Percentiles rank a stretch among this genome's conserved stretches.
Evolutionary conservation across 768 basidiomycete species (phyloP).

Genomic region (Pleurotus tuoliensis): DNA sequence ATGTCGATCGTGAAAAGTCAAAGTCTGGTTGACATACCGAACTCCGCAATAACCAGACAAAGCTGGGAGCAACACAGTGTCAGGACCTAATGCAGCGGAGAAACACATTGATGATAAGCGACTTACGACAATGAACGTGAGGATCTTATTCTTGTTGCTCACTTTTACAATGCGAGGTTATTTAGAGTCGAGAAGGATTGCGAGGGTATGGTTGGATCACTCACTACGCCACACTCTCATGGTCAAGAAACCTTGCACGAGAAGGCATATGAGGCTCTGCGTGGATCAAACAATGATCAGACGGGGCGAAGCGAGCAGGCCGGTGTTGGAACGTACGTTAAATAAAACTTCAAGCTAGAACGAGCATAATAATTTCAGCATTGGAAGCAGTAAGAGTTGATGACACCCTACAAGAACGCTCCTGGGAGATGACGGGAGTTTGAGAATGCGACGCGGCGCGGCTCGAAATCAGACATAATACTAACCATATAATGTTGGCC

Average conservation of each 20-base stretch:
- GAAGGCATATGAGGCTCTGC: conserved; percentile 50
- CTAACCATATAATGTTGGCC: conserved; percentile 44
- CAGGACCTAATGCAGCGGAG: too few species aligned
- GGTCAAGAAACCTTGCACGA: conserved; percentile 50
- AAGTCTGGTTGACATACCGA: conserved; percentile 31
- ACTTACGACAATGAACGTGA: conserved; percentile 41
- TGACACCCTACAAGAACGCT: conserved; percentile 40
- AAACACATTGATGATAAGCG: not conserved
- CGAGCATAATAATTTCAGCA: not conserved
- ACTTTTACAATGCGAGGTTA: conserved; percentile 26
- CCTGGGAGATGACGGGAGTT: conserved; percentile 24
- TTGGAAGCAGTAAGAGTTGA: not conserved
- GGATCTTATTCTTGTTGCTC: conserved; percentile 40
- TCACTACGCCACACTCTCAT: conserved; percentile 41
- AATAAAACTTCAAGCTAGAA: conserved; percentile 52
- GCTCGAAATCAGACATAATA: conserved; percentile 4
- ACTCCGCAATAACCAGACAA: conserved; percentile 43
- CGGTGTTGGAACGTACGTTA: conserved; percentile 33
- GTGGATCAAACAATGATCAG: not conserved
- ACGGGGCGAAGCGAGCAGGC: not conserved
- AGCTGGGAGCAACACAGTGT: conserved; percentile 21
- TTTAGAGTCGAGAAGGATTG: not conserved
- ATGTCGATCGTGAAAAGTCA: not conserved
- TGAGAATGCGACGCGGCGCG: not conserved
- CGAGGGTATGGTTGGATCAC: conserved; percentile 10